These are phyloP conservation scores for Salicornia ramosissima DNA, from an alignment of 148 eudicot species.

Conservation along the genomic window DNA sequence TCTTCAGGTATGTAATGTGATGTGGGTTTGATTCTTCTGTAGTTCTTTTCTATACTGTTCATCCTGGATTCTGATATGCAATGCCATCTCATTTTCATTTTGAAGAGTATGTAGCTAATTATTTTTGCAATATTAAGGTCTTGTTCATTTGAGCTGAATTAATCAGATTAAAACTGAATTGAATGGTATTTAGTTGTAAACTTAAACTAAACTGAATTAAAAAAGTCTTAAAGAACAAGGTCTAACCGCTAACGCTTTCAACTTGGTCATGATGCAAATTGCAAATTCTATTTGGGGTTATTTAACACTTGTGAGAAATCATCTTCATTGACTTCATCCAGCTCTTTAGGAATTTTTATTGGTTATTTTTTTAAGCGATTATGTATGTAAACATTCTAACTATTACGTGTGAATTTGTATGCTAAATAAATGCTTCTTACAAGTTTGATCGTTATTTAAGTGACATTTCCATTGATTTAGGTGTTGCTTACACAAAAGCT, in stretches of 20 bases:
- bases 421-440: not conserved
- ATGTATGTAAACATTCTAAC: too few relatives aligned
- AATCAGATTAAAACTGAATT: too few relatives aligned
- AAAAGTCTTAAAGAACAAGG: too few relatives aligned
- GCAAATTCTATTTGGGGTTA: not conserved
- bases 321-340: not conserved
- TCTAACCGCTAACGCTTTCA: too few relatives aligned
- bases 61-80: not conserved
- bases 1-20: slow-evolving; percentile 55
- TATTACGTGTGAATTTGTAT: not conserved
- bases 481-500: too few relatives aligned
- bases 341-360: not conserved
- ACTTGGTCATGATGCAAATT: too few relatives aligned
- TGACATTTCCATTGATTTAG: not conserved
- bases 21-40: slow-evolving; percentile 3
- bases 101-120: not conserved
- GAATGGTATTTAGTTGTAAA: too few relatives aligned
- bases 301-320: not conserved
- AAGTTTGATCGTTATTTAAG: not conserved
- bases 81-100: not conserved
- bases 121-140: not conserved
- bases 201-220: too few relatives aligned
- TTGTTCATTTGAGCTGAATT: too few relatives aligned
- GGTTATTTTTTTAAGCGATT: too few relatives aligned
- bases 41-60: not conserved